Conservation (phyloP, 2,329 filamentous ascomycete genomes). For the Elsinoe arachidis region DNA sequence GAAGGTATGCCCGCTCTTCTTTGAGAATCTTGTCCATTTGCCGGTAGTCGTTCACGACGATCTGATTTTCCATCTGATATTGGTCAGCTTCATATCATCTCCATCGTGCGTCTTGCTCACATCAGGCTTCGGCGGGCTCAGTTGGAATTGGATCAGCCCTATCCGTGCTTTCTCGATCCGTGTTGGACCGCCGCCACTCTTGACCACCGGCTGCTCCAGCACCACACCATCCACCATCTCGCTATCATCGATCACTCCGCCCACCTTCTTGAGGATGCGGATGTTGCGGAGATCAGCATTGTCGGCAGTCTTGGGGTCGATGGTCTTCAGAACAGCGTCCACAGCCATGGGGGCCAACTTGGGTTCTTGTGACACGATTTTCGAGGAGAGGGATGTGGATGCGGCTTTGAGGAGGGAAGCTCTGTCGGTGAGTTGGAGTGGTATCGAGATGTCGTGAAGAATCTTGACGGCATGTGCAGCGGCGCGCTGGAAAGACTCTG, state of each 20-base stretch:
- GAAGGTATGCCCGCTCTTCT: slow-evolving; percentile 93
- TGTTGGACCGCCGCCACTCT: slow-evolving; percentile 81
- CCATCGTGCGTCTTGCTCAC: slow-evolving; percentile 42
- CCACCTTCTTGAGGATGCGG: slow-evolving; percentile 92
- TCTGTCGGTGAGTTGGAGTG: slow-evolving; percentile 80
- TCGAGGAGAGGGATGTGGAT: slow-evolving; percentile 93
- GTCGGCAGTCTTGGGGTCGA: slow-evolving; percentile 89
- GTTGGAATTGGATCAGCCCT: slow-evolving; percentile 95
- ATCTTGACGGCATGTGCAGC: slow-evolving; percentile 81
- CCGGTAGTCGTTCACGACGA: slow-evolving; percentile 97
- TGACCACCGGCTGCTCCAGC: slow-evolving; percentile 83
- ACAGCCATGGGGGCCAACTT: slow-evolving; percentile 97
- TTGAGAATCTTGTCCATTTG: slow-evolving; percentile 99
- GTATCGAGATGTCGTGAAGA: slow-evolving; percentile 90
- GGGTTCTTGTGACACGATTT: slow-evolving; percentile 97
- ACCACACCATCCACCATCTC: slow-evolving; percentile 94
- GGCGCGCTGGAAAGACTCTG: slow-evolving; percentile 93
- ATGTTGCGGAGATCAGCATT: slow-evolving; percentile 97
- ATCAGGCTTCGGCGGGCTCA: slow-evolving; percentile 95
- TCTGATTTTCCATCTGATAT: slow-evolving; percentile 91
- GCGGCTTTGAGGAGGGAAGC: slow-evolving; percentile 89
- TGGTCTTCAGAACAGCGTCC: slow-evolving; percentile 89
- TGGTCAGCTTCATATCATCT: slow-evolving; percentile 15
- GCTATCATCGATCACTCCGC: slow-evolving; percentile 95
- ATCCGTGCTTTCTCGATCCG: slow-evolving; percentile 97